phyloP scores from a whole-genome alignment of 23 red algal species.

The Chondrus crispus region DNA sequence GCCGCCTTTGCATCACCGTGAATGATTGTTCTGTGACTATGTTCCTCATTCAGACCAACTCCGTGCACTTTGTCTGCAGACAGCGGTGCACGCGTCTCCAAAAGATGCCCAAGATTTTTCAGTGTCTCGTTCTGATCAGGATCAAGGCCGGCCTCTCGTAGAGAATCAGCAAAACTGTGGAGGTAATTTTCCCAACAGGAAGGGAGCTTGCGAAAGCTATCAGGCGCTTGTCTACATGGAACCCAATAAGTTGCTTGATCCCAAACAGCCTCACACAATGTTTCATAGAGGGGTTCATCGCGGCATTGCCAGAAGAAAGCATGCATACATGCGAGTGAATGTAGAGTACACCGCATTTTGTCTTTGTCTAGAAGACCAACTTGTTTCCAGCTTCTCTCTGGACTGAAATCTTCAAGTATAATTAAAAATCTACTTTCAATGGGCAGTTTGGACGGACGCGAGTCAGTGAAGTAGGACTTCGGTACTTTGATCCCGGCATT shows the following conservation, averaged over 20 bases:
- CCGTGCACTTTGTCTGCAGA: conserved; percentile 26
- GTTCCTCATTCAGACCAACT: conserved; percentile 19
- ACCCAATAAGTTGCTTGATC: conserved; percentile 54
- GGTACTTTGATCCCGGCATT: conserved; percentile 15
- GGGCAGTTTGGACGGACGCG: not conserved
- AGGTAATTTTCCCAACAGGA: conserved; percentile 29
- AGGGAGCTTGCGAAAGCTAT: conserved; percentile 25
- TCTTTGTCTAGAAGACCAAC: conserved; percentile 12
- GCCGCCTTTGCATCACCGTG: conserved; percentile 71
- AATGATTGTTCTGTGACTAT: conserved; percentile 29
- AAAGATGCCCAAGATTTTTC: not conserved
- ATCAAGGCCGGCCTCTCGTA: not conserved
- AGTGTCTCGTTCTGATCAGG: not conserved
- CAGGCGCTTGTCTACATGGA: conserved; percentile 33
- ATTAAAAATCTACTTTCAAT: conserved; percentile 45
- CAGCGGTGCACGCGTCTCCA: conserved; percentile 2
- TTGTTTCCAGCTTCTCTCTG: conserved; percentile 53
- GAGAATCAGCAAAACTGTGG: not conserved
- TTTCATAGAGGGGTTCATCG: not conserved
- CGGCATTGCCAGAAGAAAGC: conserved; percentile 60
- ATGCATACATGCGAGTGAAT: conserved; percentile 38
- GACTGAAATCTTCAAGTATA: conserved; percentile 54
- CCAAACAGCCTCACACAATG: conserved; percentile 25
- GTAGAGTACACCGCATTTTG: conserved; percentile 10
- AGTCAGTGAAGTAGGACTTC: not conserved